Percentiles rank a stretch among this genome's conserved stretches.
Conservation (phyloP, 352 stramenopile species). For the Pythium chondricola region DNA sequence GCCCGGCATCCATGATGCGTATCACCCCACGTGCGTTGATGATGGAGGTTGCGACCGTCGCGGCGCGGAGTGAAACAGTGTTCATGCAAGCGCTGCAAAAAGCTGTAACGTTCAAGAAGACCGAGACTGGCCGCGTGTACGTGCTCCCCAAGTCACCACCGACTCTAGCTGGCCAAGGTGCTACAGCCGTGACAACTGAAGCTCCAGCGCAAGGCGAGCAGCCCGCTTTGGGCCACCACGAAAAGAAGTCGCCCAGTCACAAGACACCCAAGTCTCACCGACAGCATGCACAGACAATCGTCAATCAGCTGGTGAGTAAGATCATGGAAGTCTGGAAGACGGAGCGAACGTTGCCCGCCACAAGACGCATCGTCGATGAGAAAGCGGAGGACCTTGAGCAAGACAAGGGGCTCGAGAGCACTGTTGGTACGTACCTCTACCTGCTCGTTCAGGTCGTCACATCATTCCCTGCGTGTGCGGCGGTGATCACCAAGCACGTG, state of each 20-base stretch:
- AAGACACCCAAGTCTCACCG: slow-evolving; percentile 68
- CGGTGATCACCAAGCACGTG: slow-evolving; percentile 53
- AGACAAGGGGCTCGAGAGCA: slow-evolving; percentile 25
- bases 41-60: slow-evolving; percentile 68
- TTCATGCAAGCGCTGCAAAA: slow-evolving; percentile 71
- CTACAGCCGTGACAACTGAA: not conserved
- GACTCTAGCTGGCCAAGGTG: not conserved
- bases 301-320: slow-evolving; percentile 58
- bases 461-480: slow-evolving; percentile 60
- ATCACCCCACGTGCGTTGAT: slow-evolving; percentile 77
- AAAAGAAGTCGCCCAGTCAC: slow-evolving; percentile 19
- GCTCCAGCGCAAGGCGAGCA: not conserved
- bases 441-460: slow-evolving; percentile 70
- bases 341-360: slow-evolving; percentile 30
- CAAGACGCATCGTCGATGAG: slow-evolving; percentile 10
- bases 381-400: not conserved
- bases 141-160: slow-evolving; percentile 28
- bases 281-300: slow-evolving; percentile 48
- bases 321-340: slow-evolving; percentile 45
- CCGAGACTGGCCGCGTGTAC: slow-evolving; percentile 73
- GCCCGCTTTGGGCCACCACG: not conserved
- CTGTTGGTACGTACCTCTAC: slow-evolving; percentile 61
- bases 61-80: slow-evolving; percentile 65
- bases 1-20: slow-evolving; percentile 63
- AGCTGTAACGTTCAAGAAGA: slow-evolving; percentile 71